A percentile compares a stretch with the other conserved stretches of the same genome.
phyloP scores from a whole-genome alignment of 2,329 filamentous ascomycete species.

The Scleromitrula shiraiana region DNA sequence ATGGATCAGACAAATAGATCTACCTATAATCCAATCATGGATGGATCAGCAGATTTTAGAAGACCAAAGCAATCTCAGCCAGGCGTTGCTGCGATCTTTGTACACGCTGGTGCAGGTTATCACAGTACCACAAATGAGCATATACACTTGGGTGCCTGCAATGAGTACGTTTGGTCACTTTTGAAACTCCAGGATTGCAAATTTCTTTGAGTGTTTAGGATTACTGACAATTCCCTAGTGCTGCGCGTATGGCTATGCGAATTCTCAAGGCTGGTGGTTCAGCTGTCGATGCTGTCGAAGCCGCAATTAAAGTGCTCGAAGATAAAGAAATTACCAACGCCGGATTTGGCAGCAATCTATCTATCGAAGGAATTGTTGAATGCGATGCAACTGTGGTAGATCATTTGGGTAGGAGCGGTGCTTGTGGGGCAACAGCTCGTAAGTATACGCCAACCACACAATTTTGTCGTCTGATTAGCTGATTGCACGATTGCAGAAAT shows the following conservation, averaged over 20 bases:
- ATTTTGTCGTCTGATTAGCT: background rate
- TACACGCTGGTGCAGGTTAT: slow-evolving; percentile 92
- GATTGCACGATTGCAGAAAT: slow-evolving; percentile 53
- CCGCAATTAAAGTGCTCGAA: slow-evolving; percentile 79
- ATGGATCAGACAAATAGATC: background rate
- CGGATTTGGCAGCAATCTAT: slow-evolving; percentile 90
- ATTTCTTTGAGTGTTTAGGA: slow-evolving; percentile 14
- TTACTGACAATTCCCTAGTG: slow-evolving; percentile 42
- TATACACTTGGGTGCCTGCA: slow-evolving; percentile 77
- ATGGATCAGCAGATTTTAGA: slow-evolving; percentile 24
- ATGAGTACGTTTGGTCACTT: slow-evolving; percentile 56
- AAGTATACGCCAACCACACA: slow-evolving; percentile 33
- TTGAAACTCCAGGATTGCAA: background rate
- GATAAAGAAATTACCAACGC: slow-evolving; percentile 95
- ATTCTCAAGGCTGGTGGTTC: slow-evolving; percentile 70
- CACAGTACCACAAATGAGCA: slow-evolving; percentile 83
- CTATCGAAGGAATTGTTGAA: slow-evolving; percentile 84
- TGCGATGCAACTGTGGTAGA: slow-evolving; percentile 93
- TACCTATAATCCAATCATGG: slow-evolving; percentile 17
- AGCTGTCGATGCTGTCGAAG: slow-evolving; percentile 83
- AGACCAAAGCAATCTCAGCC: slow-evolving; percentile 10
- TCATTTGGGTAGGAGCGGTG: slow-evolving; percentile 82
- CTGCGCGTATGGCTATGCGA: slow-evolving; percentile 75
- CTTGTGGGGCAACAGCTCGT: slow-evolving; percentile 87
- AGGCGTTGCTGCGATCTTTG: slow-evolving; percentile 68